Evolutionary conservation across 129 eudicot genomes (phyloP).

Genomic region (Tagetes patula): DNA sequence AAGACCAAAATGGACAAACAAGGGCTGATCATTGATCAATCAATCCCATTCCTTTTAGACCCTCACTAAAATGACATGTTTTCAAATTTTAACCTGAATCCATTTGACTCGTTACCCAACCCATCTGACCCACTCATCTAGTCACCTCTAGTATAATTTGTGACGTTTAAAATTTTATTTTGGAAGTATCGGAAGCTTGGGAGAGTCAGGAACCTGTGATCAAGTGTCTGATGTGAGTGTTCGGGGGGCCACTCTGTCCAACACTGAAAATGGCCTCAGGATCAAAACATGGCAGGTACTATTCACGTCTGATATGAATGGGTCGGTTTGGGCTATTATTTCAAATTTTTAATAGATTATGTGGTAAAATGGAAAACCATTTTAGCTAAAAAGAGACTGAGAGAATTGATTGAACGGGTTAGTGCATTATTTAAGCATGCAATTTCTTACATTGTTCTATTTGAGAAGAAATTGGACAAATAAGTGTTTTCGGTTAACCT

Average conservation of each 20-base stretch:
- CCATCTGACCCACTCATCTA: neutral
- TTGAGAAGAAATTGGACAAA: neutral
- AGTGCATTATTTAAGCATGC: neutral
- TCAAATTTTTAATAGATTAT: neutral
- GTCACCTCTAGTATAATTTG: slow-evolving; percentile 14
- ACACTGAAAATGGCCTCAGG: slow-evolving; percentile 83
- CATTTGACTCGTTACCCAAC: neutral
- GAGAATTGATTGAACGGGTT: neutral
- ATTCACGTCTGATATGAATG: neutral
- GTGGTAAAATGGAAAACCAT: neutral
- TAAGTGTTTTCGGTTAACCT: neutral
- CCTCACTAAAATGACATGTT: neutral
- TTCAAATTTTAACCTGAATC: neutral
- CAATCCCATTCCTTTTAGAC: neutral
- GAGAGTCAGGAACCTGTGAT: slow-evolving; percentile 49
- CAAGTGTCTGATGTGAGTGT: slow-evolving; percentile 62
- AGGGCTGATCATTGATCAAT: neutral
- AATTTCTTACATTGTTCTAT: neutral
- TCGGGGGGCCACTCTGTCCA: slow-evolving; percentile 53
- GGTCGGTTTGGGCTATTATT: neutral
- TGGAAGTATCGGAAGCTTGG: slow-evolving; percentile 80
- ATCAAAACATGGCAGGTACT: slow-evolving; percentile 94
- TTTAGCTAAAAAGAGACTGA: neutral
- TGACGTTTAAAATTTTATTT: neutral
- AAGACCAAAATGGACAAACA: neutral